These are phyloP conservation scores for Scorias spongiosa DNA, from an alignment of 2,329 filamentous ascomycete species.

Conservation along the genomic window DNA sequence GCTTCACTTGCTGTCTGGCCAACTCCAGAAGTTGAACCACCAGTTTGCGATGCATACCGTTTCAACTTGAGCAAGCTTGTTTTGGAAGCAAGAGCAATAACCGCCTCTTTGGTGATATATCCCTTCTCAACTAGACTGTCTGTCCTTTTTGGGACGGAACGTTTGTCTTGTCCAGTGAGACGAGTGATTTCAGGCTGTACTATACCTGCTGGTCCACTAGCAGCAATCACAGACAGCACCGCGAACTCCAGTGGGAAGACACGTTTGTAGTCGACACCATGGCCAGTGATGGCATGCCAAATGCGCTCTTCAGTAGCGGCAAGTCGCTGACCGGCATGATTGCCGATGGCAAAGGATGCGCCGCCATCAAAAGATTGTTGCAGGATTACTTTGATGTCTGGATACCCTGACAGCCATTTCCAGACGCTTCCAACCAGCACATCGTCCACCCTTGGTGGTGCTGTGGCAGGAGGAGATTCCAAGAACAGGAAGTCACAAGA, in stretches of 20 bases:
- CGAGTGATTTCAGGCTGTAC: slow-evolving; percentile 40
- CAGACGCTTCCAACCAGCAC: slow-evolving; percentile 39
- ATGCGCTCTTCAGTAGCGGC: slow-evolving; percentile 40
- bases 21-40: slow-evolving; percentile 1
- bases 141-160: slow-evolving; percentile 47
- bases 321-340: slow-evolving; percentile 20
- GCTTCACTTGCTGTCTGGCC: slow-evolving; percentile 5
- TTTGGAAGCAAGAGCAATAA: slow-evolving; percentile 32
- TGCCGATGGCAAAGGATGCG: slow-evolving; percentile 1
- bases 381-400: slow-evolving; percentile 29
- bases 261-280: slow-evolving; percentile 39
- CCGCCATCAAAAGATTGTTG: slow-evolving; percentile 1
- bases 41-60: slow-evolving; percentile 24
- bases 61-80: slow-evolving; percentile 43
- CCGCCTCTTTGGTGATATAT: slow-evolving; percentile 43
- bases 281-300: slow-evolving; percentile 46
- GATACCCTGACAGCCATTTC: slow-evolving; percentile 40
- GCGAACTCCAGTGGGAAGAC: slow-evolving; percentile 40
- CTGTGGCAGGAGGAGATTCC: slow-evolving; percentile 7
- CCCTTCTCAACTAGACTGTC: slow-evolving; percentile 41
- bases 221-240: slow-evolving; percentile 43
- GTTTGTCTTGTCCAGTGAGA: slow-evolving; percentile 47
- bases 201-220: slow-evolving; percentile 38
- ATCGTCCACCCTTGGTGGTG: slow-evolving; percentile 27
- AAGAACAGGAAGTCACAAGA: slow-evolving; percentile 14